Conservation (phyloP, 1,139 yeast genomes). For the Cylindricascospora bacillispora region DNA sequence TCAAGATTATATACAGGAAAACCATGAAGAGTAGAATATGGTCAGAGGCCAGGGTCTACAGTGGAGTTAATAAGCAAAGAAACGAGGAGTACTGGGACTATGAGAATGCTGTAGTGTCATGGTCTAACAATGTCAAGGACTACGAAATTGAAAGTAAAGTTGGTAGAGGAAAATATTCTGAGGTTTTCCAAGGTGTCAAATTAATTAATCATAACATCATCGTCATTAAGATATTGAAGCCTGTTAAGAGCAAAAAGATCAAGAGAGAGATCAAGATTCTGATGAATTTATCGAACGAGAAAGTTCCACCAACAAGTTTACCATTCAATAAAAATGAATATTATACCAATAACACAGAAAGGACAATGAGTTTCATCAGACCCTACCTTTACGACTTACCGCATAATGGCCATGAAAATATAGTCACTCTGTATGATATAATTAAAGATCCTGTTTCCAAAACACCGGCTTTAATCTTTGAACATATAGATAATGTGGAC, state of each 20-base stretch:
- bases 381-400: conserved; percentile 20
- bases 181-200: conserved; percentile 78
- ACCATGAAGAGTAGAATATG: conserved; percentile 22
- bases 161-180: conserved; percentile 96
- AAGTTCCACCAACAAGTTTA: conserved; percentile 18
- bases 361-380: conserved; percentile 16
- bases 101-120: conserved; percentile 47
- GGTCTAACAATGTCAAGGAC: conserved; percentile 37
- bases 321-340: conserved; percentile 17
- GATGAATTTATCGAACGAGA: conserved; percentile 47
- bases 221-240: conserved; percentile 91
- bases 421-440: conserved; percentile 68
- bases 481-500: conserved; percentile 80
- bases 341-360: conserved; percentile 19
- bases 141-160: conserved; percentile 87
- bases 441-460: conserved; percentile 84
- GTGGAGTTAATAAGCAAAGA: conserved; percentile 67
- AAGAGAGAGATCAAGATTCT: conserved; percentile 88
- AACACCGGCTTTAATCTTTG: conserved; percentile 90
- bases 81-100: conserved; percentile 94
- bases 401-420: conserved; percentile 35
- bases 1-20: too few species aligned
- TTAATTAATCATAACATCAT: conserved; percentile 41
- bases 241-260: conserved; percentile 92
- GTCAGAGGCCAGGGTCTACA: conserved; percentile 78